Base-by-base conservation (phyloP, 1,139 yeast genomes). In the Ogataea hybrid region DNA sequence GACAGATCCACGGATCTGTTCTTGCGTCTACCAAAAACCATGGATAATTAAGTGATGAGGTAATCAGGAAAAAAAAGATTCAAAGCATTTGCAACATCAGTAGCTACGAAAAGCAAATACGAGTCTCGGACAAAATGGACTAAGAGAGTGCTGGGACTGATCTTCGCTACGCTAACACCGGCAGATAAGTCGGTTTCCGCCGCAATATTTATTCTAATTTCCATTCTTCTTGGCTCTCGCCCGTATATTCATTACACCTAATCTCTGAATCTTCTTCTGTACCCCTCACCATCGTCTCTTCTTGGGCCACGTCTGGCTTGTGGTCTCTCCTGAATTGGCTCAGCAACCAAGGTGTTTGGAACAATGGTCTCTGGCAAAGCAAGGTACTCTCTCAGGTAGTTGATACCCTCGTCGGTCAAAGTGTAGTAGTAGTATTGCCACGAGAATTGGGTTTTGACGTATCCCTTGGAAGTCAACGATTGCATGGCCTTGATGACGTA, bases 361-460 rank as follows among this genome's bases (percentile, higher is more conserved):
- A 90, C 94, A 74, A 92, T 85, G 76, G 90, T 96, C 73, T 85
- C 94, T 76, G 98, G 98, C 67, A 92, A 84, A 84, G 90, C 90
- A 75, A 92, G 85, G 87, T 90, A 95, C 70, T 86, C 88, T 79
- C 97, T 87, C 72, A 92, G 86, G 86, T 79, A 92, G 70, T 89
- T 96, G 59, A 94, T 94, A 83, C 99, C 99, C 77, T 87, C 96
- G 72, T 94, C 97, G 70, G 97, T 92, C 73, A 94, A 87, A 81
- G 98, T 89, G 95, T 94, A 94, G 96, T 92, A 94, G 81, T 92
- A 94, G 84, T 88, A 88, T 85, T 90, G 97, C 99, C 99, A 92
- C 67, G 98, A 92, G 85, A 92, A 92, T 78, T 90, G 97, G 67
- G 99, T 92, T 87, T 90, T 89, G 76, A 92, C 97, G 83, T 69